Evolutionary conservation across 2,329 filamentous ascomycete species (phyloP).

Genomic region (Xylaria sp.): DNA sequence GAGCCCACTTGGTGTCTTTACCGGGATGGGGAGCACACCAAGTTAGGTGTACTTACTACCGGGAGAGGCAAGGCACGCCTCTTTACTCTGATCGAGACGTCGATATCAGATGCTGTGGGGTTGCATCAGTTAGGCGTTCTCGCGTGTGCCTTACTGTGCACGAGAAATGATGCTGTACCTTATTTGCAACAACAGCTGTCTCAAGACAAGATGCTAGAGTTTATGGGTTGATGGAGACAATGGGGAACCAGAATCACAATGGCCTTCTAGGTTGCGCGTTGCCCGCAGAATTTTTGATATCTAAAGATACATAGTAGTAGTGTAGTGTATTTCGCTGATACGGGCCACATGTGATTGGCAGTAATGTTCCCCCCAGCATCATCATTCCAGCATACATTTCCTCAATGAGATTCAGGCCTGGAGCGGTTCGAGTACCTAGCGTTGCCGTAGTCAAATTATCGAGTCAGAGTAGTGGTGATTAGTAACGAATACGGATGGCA

Average conservation of each 20-base stretch:
- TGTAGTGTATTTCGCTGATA: background rate
- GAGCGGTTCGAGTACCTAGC: background rate
- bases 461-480: slow-evolving; percentile 3
- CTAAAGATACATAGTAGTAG: background rate
- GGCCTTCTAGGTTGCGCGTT: background rate
- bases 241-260: background rate
- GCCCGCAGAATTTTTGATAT: background rate
- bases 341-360: background rate
- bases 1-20: slow-evolving; percentile 4
- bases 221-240: background rate
- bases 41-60: slow-evolving; percentile 11
- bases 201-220: background rate
- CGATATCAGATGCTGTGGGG: slow-evolving; percentile 28
- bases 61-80: background rate
- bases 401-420: background rate
- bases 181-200: background rate
- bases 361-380: background rate
- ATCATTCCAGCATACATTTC: background rate
- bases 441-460: background rate
- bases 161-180: background rate
- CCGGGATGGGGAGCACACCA: background rate
- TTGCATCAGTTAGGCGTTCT: slow-evolving; percentile 29
- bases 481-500: slow-evolving; percentile 14
- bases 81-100: background rate
- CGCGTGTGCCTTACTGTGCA: slow-evolving; percentile 19